Evolutionary conservation across 331 rosid genomes (phyloP), one percentile per base, ranked within the genome.

Genomic region (Stylosanthes scabra): DNA sequence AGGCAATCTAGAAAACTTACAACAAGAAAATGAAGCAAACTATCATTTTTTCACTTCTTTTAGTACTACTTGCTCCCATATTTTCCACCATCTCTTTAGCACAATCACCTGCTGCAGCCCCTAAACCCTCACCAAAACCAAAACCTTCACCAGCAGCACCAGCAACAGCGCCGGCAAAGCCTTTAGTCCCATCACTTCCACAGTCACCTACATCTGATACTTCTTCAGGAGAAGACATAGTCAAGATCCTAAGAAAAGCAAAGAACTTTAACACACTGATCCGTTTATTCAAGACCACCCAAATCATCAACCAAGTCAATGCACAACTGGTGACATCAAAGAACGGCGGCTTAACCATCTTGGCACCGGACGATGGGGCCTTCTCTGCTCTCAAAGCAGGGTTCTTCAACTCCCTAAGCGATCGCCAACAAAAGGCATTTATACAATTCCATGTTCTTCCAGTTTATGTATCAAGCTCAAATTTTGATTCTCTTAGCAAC

Each of bases 381-480:
- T 84, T 81, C 47, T 70, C 83, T 0, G 55, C 50, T 7, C 88
- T 84, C 68, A 78, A 81, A 62, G 67, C 83, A 0, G 83, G 88
- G 0, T 81, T 72, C 73, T 76, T 84, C 72, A 84, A 84, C 58
- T 78, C 88, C 9, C 81, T 84, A 0, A 72, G n/a, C 0, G 66
- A 66, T 10, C 76, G 74, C 27, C 77, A 84, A 59, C 84, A 84
- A 67, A 75, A 81, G 47, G 74, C 71, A 40, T 70, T 84, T 8
- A 47, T 81, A 15, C 86, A 81, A 16, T 84, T 84, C 34, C 88
- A 84, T 44, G 79, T 78, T 54, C 81, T 84, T 8, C 86, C 86
- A 0, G 80, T 62, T 44, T 81, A 74, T 47, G 83, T 81, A 0
- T 59, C 86, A 2, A 71, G 85, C 72, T 68, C 81, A 3, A 84